Percentiles rank a stretch among this genome's conserved stretches.
Conservation (phyloP, 768 basidiomycete species). For the Lactarius sp. region DNA sequence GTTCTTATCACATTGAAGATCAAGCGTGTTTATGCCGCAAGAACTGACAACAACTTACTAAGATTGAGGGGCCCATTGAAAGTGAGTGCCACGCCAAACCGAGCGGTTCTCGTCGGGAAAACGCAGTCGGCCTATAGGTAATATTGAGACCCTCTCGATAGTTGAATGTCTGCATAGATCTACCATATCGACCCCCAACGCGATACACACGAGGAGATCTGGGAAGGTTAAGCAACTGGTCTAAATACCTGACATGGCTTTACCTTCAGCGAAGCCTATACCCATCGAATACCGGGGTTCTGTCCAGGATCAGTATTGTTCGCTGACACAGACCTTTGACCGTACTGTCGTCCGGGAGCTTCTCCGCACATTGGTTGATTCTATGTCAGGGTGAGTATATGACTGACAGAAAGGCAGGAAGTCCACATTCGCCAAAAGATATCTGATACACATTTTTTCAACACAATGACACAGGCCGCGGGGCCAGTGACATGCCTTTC, state of each 20-base stretch:
- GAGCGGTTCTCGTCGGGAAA: slow-evolving; percentile 87
- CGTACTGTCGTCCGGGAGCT: slow-evolving; percentile 73
- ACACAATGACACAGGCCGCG: background rate
- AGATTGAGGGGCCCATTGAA: slow-evolving; percentile 78
- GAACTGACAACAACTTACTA: slow-evolving; percentile 43
- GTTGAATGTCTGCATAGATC: slow-evolving; percentile 16
- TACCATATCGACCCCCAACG: slow-evolving; percentile 92
- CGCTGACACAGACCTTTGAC: background rate
- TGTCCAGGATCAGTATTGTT: slow-evolving; percentile 30
- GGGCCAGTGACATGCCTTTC: slow-evolving; percentile 52
- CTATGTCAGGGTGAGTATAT: slow-evolving; percentile 36
- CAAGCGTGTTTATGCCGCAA: background rate
- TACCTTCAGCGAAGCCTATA: slow-evolving; percentile 88
- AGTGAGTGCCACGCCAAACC: slow-evolving; percentile 87
- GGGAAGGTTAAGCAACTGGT: background rate
- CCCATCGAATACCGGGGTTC: slow-evolving; percentile 93
- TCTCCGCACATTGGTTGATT: slow-evolving; percentile 76
- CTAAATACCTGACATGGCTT: background rate
- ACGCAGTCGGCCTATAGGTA: slow-evolving; percentile 77
- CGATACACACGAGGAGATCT: slow-evolving; percentile 89
- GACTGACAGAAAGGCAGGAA: slow-evolving; percentile 5
- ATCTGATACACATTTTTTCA: slow-evolving; percentile 39
- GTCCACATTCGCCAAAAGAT: slow-evolving; percentile 80
- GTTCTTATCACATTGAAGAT: slow-evolving; percentile 37
- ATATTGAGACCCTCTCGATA: background rate